Percentiles rank a stretch among this genome's conserved stretches.
Evolutionary conservation across 176 grass and related monocot genomes (phyloP).

Genomic region (Pontederia crassipes): DNA sequence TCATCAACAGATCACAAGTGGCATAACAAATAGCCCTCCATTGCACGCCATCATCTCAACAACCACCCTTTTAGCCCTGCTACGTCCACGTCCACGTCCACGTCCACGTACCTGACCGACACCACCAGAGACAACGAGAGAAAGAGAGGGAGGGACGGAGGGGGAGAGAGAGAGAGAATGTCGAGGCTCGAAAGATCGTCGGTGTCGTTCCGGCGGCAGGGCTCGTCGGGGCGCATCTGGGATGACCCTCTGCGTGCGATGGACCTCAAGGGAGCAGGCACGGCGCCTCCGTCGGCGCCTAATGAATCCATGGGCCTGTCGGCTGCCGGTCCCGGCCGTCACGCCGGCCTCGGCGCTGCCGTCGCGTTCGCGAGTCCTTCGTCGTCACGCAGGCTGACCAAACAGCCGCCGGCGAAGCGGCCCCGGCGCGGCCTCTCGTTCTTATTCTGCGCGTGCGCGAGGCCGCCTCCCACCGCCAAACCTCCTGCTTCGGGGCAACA

Average conservation of each 20-base stretch:
- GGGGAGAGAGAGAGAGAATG: background rate
- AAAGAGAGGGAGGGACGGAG: background rate
- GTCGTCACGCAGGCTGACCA: background rate
- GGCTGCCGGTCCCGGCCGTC: background rate
- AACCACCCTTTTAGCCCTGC: too few relatives aligned
- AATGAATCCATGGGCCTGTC: background rate
- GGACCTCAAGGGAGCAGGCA: background rate
- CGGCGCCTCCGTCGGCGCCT: background rate
- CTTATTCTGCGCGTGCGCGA: background rate
- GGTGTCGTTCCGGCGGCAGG: slow-evolving; percentile 20
- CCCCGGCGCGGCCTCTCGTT: background rate
- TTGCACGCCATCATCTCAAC: too few relatives aligned
- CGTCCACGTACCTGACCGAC: too few relatives aligned
- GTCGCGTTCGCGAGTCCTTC: background rate
- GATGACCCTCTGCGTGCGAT: background rate
- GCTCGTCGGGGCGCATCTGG: slow-evolving; percentile 19
- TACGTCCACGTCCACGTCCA: too few relatives aligned
- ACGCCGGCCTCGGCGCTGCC: background rate
- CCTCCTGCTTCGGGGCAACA: too few relatives aligned
- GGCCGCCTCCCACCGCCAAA: background rate
- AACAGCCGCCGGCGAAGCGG: background rate
- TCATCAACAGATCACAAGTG: too few relatives aligned
- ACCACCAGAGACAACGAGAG: background rate
- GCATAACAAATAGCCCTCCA: too few relatives aligned
- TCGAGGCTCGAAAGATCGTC: slow-evolving; percentile 18